Base-by-base conservation (phyloP, 2,329 filamentous ascomycete species). In the Pestalotiopsis sp. region DNA sequence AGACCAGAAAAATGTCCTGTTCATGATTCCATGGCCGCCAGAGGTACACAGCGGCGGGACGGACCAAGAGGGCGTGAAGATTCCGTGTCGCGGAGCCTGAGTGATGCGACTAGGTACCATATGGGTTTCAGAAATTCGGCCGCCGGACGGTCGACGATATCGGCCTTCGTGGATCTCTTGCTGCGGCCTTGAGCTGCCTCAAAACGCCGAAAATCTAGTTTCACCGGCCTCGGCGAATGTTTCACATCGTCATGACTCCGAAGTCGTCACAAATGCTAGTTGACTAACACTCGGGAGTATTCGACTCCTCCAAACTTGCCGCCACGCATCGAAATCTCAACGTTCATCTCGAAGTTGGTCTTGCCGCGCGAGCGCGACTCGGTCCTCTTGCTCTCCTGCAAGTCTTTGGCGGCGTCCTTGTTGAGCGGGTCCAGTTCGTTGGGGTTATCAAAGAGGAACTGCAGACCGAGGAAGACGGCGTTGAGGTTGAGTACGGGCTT, bases 381-480 rank as follows among this genome's bases (percentile, higher is more conserved):
- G 20, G 17, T 52, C 45, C 45, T 52, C 20, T 52, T 52, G 80
- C 96, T 97, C 62, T 86, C 86, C 75, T 95, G 90, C 74, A 99
- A 85, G 78, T 98, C 96, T 70, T 98, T 94, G 4, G 96, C 96
- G 0, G 96, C 96, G 77, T 98, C 95, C 85, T 99, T 98, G 83
- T 99, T 99, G 70, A 99, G 84, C n/a, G 96, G 96, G 78, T 99
- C 96, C 63, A 93, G 95, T 11, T 96, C 94, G 78, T 99, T 99
- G 20, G 96, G 96, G 80, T 99, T 96, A 71, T 98, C 90, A 87
- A 99, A 99, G 65, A 99, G 87, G 79, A 98, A 98, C 92, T 97
- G 80, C 62, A 99, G 83, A 57, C 96, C 96, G 66, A 98, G 94
- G 74, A 99, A 96, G 56, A 98, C 94, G 17, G 96, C 95, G 78